phyloP scores from a whole-genome alignment of 2,329 filamentous ascomycete genomes.

The Cytospora mali region DNA sequence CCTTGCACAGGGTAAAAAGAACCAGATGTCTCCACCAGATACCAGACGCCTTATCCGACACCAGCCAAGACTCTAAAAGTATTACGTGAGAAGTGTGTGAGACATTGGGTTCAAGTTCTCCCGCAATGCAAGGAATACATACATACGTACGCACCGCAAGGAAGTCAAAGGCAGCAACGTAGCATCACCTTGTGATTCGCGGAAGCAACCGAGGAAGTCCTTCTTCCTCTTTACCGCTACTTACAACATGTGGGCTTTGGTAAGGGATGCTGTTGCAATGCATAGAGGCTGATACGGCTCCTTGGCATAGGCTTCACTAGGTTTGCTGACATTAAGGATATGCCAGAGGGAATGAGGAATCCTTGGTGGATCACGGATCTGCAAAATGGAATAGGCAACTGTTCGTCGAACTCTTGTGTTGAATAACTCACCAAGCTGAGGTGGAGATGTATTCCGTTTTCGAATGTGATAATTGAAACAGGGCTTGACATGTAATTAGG shows the following conservation, averaged over 20 bases:
- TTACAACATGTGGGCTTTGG: not conserved
- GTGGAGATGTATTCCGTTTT: not conserved
- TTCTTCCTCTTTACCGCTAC: not conserved
- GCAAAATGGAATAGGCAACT: not conserved
- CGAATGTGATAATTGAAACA: not conserved
- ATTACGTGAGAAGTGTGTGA: not conserved
- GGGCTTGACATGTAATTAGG: not conserved
- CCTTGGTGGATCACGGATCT: not conserved
- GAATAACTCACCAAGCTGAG: not conserved
- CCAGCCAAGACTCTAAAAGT: not conserved
- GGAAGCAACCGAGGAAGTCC: not conserved
- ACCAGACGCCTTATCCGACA: not conserved
- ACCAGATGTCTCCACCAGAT: not conserved
- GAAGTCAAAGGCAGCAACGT: not conserved
- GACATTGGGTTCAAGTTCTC: not conserved
- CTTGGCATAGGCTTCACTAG: too few relatives aligned
- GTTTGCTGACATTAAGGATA: too few relatives aligned
- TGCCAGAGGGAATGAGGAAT: too few relatives aligned
- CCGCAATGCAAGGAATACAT: not conserved
- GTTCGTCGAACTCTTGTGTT: not conserved
- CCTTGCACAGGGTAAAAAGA: not conserved
- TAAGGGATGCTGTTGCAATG: not conserved
- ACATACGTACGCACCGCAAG: not conserved
- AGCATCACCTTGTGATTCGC: not conserved
- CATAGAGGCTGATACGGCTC: too few relatives aligned